Evolutionary conservation across 441 rosid species (phyloP).

Genomic region (Jatropha podagrica): DNA sequence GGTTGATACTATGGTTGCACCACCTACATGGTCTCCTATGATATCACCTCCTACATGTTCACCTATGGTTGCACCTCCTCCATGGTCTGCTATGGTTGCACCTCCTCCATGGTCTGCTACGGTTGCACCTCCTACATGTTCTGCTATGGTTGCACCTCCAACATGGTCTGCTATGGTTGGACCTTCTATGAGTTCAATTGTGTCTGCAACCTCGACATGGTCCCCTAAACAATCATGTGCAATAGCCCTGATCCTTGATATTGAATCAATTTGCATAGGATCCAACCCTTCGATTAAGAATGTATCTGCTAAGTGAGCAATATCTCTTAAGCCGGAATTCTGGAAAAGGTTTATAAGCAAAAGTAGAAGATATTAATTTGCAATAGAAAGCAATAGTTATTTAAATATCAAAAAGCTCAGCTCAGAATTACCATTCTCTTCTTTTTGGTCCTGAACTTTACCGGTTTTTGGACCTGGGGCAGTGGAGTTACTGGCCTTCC

Average conservation of each 20-base stretch:
- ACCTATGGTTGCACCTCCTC: background rate
- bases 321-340: conserved; percentile 49
- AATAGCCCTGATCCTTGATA: conserved; percentile 42
- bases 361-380: background rate
- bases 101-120: background rate
- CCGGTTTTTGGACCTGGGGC: conserved; percentile 39
- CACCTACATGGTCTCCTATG: background rate
- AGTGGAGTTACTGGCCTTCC: conserved; percentile 52
- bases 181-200: background rate
- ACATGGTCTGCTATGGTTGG: background rate
- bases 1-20: background rate
- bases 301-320: conserved; percentile 46
- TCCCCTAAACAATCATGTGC: conserved; percentile 47
- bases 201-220: conserved; percentile 19
- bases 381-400: background rate
- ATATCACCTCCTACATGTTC: background rate
- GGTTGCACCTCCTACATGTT: background rate
- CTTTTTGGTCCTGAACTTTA: conserved; percentile 37
- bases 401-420: background rate
- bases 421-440: conserved; percentile 26
- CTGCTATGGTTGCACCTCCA: background rate
- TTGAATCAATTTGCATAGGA: conserved; percentile 41
- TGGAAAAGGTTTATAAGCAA: conserved; percentile 20
- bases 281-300: conserved; percentile 39
- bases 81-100: background rate